A percentile compares a stretch with the other conserved stretches of the same genome.
Conservation (phyloP, 306 rosid genomes). For the Pueraria montana region DNA sequence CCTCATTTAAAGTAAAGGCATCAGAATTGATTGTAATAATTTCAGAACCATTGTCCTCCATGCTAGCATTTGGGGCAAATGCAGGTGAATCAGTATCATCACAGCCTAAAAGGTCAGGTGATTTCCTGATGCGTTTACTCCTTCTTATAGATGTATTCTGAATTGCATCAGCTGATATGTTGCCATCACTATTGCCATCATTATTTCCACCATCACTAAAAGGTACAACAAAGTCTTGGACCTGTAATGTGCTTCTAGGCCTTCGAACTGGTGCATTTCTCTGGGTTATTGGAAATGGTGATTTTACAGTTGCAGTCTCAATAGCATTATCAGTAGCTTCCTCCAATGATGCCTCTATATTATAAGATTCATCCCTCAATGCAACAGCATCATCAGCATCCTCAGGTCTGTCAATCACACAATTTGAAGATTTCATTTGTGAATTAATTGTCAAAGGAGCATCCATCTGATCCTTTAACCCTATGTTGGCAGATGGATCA, state of each 20-base stretch:
- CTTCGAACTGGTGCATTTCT: conserved; percentile 63
- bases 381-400: conserved; percentile 63
- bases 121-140: conserved; percentile 65
- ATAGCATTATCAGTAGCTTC: conserved; percentile 57
- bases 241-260: conserved; percentile 76
- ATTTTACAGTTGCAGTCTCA: conserved; percentile 54
- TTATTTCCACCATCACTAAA: conserved; percentile 59
- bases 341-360: conserved; percentile 57
- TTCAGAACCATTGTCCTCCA: conserved; percentile 77
- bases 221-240: conserved; percentile 54
- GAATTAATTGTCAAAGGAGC: conserved; percentile 58
- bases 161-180: conserved; percentile 53
- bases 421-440: conserved; percentile 60
- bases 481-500: conserved; percentile 59
- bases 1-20: conserved; percentile 71
- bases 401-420: conserved; percentile 60
- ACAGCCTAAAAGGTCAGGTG: conserved; percentile 63
- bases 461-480: conserved; percentile 62
- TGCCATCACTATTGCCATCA: conserved; percentile 53
- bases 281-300: conserved; percentile 55
- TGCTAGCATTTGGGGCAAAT: conserved; percentile 71
- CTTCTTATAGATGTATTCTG: conserved; percentile 60
- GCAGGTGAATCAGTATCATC: conserved; percentile 68
- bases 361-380: conserved; percentile 51
- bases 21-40: conserved; percentile 75